phyloP scores from a whole-genome alignment of 768 basidiomycete species.

The Suillus americanus region DNA sequence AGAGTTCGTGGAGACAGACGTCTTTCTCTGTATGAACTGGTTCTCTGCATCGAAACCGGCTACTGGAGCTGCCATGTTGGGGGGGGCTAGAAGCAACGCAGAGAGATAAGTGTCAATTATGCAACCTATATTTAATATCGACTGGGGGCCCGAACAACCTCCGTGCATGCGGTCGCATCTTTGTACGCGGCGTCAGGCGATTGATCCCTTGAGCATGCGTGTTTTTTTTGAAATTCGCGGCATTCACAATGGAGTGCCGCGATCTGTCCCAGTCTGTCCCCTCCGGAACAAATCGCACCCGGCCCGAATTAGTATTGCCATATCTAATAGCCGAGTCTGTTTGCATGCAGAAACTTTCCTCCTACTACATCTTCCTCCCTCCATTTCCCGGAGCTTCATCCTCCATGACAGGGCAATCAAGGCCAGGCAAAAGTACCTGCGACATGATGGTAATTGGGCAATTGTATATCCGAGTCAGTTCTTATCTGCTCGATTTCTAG shows the following conservation, averaged over 20 bases:
- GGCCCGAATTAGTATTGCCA: neutral
- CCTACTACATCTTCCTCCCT: too few species aligned
- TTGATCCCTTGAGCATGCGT: neutral
- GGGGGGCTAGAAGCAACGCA: neutral
- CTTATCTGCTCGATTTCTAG: neutral
- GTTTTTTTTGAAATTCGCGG: neutral
- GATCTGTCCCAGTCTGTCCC: too few species aligned
- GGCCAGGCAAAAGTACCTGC: too few species aligned
- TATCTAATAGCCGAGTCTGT: too few species aligned
- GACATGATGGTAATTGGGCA: too few species aligned
- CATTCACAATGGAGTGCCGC: too few species aligned
- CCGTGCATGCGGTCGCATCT: neutral
- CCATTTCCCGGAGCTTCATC: too few species aligned
- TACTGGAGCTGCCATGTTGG: conserved; percentile 19
- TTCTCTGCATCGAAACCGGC: conserved; percentile 2
- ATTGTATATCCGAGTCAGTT: neutral
- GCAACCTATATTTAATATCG: neutral
- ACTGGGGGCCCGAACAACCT: neutral
- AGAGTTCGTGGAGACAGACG: conserved; percentile 15
- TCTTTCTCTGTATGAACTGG: conserved; percentile 21
- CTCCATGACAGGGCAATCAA: too few species aligned
- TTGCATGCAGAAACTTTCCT: too few species aligned
- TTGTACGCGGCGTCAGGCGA: neutral
- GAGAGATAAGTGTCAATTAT: neutral
- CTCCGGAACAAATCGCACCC: neutral